Base-by-base conservation (phyloP, 2,329 filamentous ascomycete genomes). In the Fusarium albidum region DNA sequence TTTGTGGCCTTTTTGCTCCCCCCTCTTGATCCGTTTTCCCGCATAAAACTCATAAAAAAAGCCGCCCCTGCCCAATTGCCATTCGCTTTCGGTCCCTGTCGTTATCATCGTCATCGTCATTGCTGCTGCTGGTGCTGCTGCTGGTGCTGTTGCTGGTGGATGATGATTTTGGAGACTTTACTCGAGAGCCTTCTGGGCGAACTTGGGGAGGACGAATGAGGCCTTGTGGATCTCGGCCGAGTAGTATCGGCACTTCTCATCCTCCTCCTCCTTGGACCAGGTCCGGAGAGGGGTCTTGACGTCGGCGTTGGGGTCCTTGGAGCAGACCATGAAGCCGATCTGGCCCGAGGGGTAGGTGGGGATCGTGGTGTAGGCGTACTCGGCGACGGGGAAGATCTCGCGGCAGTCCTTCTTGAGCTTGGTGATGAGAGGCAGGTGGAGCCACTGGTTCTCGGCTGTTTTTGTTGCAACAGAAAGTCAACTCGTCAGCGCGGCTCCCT, bases 301-400 rank as follows among this genome's bases (percentile, higher is more conserved):
- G 78, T 99, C 85, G 75, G 88, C 86, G 72, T 78, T 86, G 74
- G 87, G 81, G 74, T 98, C 94, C 87, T 99, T 98, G 88, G 84
- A 91, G 88, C 95, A 98, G 73, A 99, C 91, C 93, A 99, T 97
- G 88, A 99, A 99, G 74, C 95, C 95, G 71, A 99, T 99, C 82
- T 99, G 95, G 74, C 95, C 95, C 51, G 92, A 96, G 65, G 95
- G 95, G 83, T 99, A 99, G 73, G 95, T 99, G 55, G 95, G 95
- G 77, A 99, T 99, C 70, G 94, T 98, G 71, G 94, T 98, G 86
- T 97, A 99, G 69, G 91, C 95, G 81, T 98, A 99, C 81, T 99
- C 95, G 75, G 90, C 95, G 60, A 91, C 91, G 63, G 95, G 93
- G 88, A 99, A 99, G 77, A 99, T 91, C 77, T 95, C 89, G 77